Conservation (phyloP, 1,284 basidiomycete species). For the Marasmius tenuissimus region DNA sequence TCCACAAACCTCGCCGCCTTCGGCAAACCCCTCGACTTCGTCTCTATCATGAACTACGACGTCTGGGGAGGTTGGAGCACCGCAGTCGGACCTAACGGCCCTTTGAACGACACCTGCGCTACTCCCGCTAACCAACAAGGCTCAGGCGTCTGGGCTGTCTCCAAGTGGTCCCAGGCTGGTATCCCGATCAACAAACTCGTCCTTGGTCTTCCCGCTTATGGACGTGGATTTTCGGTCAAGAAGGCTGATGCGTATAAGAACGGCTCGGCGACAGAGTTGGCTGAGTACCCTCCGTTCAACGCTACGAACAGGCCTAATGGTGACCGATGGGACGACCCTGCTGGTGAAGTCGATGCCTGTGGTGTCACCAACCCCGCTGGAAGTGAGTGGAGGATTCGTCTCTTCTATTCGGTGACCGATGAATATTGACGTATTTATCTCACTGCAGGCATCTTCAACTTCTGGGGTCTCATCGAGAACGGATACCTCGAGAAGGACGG, state of each 20-base stretch:
- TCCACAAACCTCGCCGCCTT: slow-evolving; percentile 51
- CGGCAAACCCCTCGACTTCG: slow-evolving; percentile 16
- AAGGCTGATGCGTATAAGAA: not conserved
- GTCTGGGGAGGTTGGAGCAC: slow-evolving; percentile 29
- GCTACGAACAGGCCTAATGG: not conserved
- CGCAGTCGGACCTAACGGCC: slow-evolving; percentile 71
- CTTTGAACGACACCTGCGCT: slow-evolving; percentile 81
- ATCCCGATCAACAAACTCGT: not conserved
- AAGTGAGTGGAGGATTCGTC: not conserved
- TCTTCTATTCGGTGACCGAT: not conserved
- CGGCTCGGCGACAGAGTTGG: not conserved
- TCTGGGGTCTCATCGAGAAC: slow-evolving; percentile 43
- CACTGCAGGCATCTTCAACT: slow-evolving; percentile 42
- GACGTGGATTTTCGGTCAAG: not conserved
- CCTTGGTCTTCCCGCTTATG: not conserved
- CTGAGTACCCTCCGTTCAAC: not conserved
- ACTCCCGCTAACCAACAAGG: slow-evolving; percentile 59
- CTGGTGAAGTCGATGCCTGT: not conserved
- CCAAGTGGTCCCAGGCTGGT: slow-evolving; percentile 27
- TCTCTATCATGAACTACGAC: slow-evolving; percentile 7
- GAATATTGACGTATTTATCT: not conserved
- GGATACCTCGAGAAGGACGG: slow-evolving; percentile 47
- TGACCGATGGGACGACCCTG: not conserved
- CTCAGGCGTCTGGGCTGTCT: slow-evolving; percentile 72
- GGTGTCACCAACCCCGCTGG: not conserved